phyloP scores from a whole-genome alignment of 192 early-diverging fungal species.

The Gamsiella multidivaricata region DNA sequence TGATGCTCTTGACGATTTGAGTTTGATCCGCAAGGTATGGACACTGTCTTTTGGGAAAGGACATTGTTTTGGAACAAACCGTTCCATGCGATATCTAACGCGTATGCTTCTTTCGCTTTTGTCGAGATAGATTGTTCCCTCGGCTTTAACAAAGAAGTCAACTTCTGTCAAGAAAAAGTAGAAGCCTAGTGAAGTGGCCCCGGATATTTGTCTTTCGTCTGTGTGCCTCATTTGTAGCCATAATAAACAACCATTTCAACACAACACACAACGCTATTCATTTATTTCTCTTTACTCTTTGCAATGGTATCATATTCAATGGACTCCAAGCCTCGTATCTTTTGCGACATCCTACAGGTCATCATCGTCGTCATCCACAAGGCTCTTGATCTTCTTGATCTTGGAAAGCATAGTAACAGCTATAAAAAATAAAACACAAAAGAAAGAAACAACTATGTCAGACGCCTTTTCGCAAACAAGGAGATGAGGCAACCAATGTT shows the following conservation, averaged over 20 bases:
- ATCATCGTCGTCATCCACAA: slow-evolving; percentile 81
- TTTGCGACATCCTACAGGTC: too few species aligned
- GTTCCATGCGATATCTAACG: too few species aligned
- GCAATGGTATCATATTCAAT: too few species aligned
- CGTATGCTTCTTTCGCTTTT: too few species aligned
- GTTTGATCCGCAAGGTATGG: slow-evolving; percentile 37
- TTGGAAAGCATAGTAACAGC: slow-evolving; percentile 82
- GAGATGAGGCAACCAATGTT: too few species aligned
- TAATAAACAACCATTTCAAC: not conserved
- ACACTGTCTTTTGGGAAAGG: not conserved
- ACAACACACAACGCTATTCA: too few species aligned
- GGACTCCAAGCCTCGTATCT: too few species aligned
- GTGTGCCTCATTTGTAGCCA: not conserved
- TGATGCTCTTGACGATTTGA: slow-evolving; percentile 39
- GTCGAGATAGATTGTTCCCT: slow-evolving; percentile 16
- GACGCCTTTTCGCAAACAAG: too few species aligned
- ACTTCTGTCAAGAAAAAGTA: slow-evolving; percentile 49
- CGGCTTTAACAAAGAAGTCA: slow-evolving; percentile 34
- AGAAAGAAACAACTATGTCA: slow-evolving; percentile 4
- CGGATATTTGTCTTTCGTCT: not conserved
- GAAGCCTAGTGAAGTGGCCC: not conserved
- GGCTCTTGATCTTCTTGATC: slow-evolving; percentile 83
- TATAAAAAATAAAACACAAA: slow-evolving; percentile 31
- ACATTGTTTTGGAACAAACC: not conserved
- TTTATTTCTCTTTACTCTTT: not conserved